Conservation (phyloP, 352 stramenopile species). For the Plasmopara halstedii region DNA sequence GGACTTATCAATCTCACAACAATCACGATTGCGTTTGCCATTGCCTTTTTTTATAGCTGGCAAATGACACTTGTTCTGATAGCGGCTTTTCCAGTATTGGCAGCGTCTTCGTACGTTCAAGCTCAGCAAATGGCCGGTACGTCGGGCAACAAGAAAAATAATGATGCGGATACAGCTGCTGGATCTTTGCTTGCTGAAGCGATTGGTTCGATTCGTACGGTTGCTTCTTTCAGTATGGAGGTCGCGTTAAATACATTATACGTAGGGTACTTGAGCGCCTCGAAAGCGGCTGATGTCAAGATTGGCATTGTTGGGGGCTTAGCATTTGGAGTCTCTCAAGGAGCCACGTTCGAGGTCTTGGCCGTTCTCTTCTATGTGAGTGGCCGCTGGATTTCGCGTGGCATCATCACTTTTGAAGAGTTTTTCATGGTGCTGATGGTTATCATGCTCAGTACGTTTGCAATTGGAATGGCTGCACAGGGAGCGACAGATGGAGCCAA, state of each 20-base stretch:
- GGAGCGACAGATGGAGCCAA: conserved; percentile 24
- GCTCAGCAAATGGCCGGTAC: conserved; percentile 25
- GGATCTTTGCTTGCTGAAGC: conserved; percentile 34
- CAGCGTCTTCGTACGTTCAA: conserved; percentile 20
- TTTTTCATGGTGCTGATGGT: conserved; percentile 70
- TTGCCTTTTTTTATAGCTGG: conserved; percentile 55
- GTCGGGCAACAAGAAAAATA: conserved; percentile 36
- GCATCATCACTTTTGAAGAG: conserved; percentile 55
- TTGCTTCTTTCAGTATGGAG: conserved; percentile 57
- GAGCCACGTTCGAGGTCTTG: conserved; percentile 56
- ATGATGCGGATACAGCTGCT: conserved; percentile 40
- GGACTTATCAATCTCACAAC: conserved; percentile 43
- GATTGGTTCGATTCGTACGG: conserved; percentile 42
- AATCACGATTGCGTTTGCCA: conserved; percentile 31
- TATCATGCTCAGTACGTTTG: conserved; percentile 49
- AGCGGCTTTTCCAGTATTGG: conserved; percentile 26
- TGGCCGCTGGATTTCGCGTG: conserved; percentile 39
- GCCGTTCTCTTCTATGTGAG: conserved; percentile 73
- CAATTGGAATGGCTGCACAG: conserved; percentile 30
- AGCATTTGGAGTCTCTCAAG: conserved; percentile 60
- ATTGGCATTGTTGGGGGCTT: conserved; percentile 46
- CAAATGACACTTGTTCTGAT: conserved; percentile 47
- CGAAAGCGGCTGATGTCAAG: conserved; percentile 28
- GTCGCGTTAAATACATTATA: conserved; percentile 25
- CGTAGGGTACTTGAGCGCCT: conserved; percentile 24